Percentiles rank a stretch among this genome's conserved stretches.
Evolutionary conservation across 495 filamentous ascomycete genomes (phyloP).

Genomic region (Hypoxylon rickii): DNA sequence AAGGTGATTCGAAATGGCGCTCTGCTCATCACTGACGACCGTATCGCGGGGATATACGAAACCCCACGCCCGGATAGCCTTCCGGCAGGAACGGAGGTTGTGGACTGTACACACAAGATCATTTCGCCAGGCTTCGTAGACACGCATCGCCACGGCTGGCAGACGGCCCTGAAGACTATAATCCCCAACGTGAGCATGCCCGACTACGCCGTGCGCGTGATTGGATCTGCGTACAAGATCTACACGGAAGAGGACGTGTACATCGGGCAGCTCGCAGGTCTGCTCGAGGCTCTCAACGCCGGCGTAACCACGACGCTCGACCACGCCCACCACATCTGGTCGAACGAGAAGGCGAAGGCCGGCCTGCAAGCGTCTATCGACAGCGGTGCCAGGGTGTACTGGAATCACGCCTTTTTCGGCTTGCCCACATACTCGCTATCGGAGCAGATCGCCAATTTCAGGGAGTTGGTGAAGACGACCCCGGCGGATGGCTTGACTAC

Average conservation of each 20-base stretch:
- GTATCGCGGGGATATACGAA: conserved; percentile 42
- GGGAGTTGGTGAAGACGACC: conserved; percentile 27
- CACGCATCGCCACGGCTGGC: conserved; percentile 65
- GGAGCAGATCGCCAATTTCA: conserved; percentile 41
- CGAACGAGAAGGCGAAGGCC: conserved; percentile 44
- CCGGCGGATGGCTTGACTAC: conserved; percentile 21
- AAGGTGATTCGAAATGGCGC: conserved; percentile 46
- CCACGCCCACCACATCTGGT: conserved; percentile 56
- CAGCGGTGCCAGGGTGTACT: conserved; percentile 50
- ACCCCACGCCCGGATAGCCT: conserved; percentile 18
- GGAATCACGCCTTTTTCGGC: conserved; percentile 39
- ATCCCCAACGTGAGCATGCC: conserved; percentile 36
- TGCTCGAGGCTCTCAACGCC: conserved; percentile 56
- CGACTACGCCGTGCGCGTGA: conserved; percentile 27
- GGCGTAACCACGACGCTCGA: conserved; percentile 65
- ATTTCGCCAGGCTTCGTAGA: conserved; percentile 63
- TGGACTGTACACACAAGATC: conserved; percentile 61
- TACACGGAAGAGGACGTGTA: conserved; percentile 56
- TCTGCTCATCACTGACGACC: conserved; percentile 45
- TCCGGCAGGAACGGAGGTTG: conserved; percentile 36
- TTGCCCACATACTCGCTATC: conserved; percentile 21
- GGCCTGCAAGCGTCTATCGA: conserved; percentile 45
- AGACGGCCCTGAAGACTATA: conserved; percentile 53
- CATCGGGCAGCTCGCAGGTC: conserved; percentile 58
- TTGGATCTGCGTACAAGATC: conserved; percentile 32